Conservation (phyloP, 768 basidiomycete species). For the Clathrus columnatus region DNA sequence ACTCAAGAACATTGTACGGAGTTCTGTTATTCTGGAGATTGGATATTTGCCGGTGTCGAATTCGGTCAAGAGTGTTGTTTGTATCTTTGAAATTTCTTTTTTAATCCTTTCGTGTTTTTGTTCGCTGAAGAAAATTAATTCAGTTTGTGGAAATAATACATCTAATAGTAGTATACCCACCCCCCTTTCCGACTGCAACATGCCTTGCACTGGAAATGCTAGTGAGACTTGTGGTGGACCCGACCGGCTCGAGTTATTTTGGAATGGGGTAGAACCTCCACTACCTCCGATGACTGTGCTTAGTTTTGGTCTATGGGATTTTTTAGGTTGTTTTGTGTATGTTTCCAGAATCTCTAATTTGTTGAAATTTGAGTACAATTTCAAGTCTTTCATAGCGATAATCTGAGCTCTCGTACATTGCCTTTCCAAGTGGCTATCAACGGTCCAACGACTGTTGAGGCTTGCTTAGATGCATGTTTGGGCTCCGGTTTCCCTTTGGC, state of each 20-base stretch:
- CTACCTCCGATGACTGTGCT: slow-evolving; percentile 42
- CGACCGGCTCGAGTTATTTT: slow-evolving; percentile 53
- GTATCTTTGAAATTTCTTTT: slow-evolving; percentile 17
- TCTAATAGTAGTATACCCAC: slow-evolving; percentile 36
- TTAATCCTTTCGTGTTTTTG: not conserved
- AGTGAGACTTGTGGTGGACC: slow-evolving; percentile 53
- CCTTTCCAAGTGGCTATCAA: slow-evolving; percentile 16
- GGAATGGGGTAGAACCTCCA: slow-evolving; percentile 50
- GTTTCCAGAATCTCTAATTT: slow-evolving; percentile 14
- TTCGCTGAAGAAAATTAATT: slow-evolving; percentile 3
- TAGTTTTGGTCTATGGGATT: slow-evolving; percentile 53
- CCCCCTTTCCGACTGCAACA: slow-evolving; percentile 45
- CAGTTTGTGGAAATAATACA: slow-evolving; percentile 58
- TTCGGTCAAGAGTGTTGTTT: slow-evolving; percentile 56
- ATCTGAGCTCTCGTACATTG: not conserved
- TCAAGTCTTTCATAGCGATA: slow-evolving; percentile 21
- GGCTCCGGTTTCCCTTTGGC: slow-evolving; percentile 34
- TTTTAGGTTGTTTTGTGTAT: slow-evolving; percentile 68
- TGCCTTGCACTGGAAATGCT: slow-evolving; percentile 51
- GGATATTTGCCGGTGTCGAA: slow-evolving; percentile 62
- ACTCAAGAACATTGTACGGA: slow-evolving; percentile 45
- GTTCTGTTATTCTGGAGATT: slow-evolving; percentile 37
- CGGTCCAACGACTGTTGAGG: slow-evolving; percentile 42
- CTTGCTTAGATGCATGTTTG: slow-evolving; percentile 56
- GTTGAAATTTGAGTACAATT: slow-evolving; percentile 7